Percentiles rank a stretch among this genome's conserved stretches.
These are phyloP conservation scores for Pugionium dolabratum DNA, from an alignment of 345 rosid species.

Conservation along the genomic window DNA sequence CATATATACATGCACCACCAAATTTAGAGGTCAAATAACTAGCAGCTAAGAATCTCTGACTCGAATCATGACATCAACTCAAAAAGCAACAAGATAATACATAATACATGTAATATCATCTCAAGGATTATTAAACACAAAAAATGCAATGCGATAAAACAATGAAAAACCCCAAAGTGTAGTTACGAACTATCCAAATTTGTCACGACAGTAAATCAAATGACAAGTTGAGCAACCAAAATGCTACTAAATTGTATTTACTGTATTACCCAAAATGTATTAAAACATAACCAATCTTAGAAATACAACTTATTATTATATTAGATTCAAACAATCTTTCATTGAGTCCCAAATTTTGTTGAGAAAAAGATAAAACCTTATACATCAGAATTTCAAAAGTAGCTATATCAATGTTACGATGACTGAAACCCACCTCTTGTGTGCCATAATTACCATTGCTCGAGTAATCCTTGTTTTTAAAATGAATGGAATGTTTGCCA, in stretches of 20 bases:
- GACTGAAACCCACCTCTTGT: slow-evolving; percentile 45
- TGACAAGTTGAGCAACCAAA: background rate
- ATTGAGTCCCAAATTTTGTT: background rate
- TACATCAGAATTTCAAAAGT: background rate
- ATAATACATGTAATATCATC: background rate
- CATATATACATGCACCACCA: slow-evolving; percentile 9
- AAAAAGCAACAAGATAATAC: background rate
- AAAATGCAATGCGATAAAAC: background rate
- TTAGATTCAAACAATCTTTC: background rate
- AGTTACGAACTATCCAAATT: background rate
- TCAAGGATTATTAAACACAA: background rate
- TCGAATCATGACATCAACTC: background rate
- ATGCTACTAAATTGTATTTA: background rate
- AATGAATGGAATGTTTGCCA: slow-evolving; percentile 36
- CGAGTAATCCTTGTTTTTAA: slow-evolving; percentile 20
- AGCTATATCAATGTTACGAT: slow-evolving; percentile 1
- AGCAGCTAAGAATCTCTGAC: background rate
- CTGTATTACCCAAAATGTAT: background rate
- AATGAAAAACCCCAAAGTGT: slow-evolving; percentile 4
- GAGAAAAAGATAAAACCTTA: background rate
- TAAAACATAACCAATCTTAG: background rate
- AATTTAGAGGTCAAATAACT: slow-evolving; percentile 3
- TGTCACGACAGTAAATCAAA: background rate
- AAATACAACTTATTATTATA: background rate
- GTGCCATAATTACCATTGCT: slow-evolving; percentile 25